Conservation (phyloP, 768 basidiomycete genomes). For the Dentipellis fragilis region DNA sequence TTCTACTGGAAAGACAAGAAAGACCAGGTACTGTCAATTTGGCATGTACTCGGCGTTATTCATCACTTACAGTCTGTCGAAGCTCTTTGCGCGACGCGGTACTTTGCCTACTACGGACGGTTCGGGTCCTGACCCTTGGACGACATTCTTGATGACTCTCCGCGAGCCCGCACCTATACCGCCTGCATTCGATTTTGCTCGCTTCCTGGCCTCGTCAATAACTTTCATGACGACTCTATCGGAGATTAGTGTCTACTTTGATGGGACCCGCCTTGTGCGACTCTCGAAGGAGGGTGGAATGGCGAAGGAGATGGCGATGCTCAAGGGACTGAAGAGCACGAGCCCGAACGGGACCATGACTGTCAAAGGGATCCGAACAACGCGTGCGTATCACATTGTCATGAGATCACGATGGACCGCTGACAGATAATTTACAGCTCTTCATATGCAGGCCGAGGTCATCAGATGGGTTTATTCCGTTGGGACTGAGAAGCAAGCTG, state of each 20-base stretch:
- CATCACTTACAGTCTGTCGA: not conserved
- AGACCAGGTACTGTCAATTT: constrained; percentile 51
- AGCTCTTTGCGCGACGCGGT: constrained; percentile 82
- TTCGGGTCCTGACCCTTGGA: constrained; percentile 46
- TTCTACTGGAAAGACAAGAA: constrained; percentile 95
- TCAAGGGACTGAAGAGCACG: constrained; percentile 42
- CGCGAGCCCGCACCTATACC: constrained; percentile 77
- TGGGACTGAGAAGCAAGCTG: constrained; percentile 48
- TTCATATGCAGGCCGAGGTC: constrained; percentile 75
- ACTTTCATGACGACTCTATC: constrained; percentile 83
- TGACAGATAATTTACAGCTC: constrained; percentile 29
- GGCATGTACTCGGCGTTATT: not conserved
- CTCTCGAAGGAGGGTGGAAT: constrained; percentile 53
- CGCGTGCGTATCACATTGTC: constrained; percentile 33
- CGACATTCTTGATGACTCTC: constrained; percentile 82
- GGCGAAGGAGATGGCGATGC: constrained; percentile 40
- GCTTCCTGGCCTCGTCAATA: constrained; percentile 84
- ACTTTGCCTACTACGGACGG: constrained; percentile 34
- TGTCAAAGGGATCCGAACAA: constrained; percentile 51
- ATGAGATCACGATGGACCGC: not conserved
- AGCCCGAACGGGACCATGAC: constrained; percentile 61
- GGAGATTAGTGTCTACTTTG: constrained; percentile 73
- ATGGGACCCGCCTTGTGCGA: constrained; percentile 61
- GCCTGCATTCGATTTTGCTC: constrained; percentile 74
- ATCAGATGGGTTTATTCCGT: constrained; percentile 68